A percentile compares a stretch with the other conserved stretches of the same genome.
Conservation (phyloP, 257 asterid genomes). For the Lycium barbarum region DNA sequence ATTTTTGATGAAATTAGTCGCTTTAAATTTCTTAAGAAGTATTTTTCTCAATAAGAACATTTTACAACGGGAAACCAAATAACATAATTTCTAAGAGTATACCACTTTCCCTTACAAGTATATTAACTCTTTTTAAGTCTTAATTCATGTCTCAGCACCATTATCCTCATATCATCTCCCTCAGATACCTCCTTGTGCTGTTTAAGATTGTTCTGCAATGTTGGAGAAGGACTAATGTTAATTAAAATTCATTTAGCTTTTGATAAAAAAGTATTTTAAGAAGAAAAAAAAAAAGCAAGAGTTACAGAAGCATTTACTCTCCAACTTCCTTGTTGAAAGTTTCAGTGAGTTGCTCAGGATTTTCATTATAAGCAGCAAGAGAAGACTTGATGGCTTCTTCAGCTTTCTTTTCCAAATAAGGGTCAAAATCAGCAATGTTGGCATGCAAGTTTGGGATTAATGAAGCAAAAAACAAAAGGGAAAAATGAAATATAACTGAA, state of each 20-base stretch:
- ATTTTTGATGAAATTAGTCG: too few relatives aligned
- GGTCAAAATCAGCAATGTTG: constrained; percentile 53
- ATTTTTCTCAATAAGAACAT: not conserved
- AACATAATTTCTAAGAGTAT: not conserved
- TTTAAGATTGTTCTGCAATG: constrained; percentile 29
- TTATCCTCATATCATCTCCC: not conserved
- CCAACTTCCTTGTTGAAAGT: constrained; percentile 62
- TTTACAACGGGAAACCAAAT: not conserved
- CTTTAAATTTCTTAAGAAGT: too few relatives aligned
- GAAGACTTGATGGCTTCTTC: constrained; percentile 54
- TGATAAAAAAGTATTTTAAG: not conserved
- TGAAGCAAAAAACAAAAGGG: constrained; percentile 18
- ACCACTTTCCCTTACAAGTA: not conserved
- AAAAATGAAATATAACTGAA: constrained; percentile 10
- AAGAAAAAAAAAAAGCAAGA: accelerated
- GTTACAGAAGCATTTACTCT: constrained; percentile 50
- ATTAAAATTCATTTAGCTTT: not conserved
- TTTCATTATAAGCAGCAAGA: constrained; percentile 51
- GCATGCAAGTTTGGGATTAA: constrained; percentile 47
- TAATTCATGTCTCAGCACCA: not conserved
- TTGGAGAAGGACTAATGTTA: not conserved
- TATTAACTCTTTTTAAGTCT: not conserved
- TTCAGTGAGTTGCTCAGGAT: constrained; percentile 60
- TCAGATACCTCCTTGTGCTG: constrained; percentile 44
- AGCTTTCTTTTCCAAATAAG: constrained; percentile 50